Conservation (phyloP, 805 yeast genomes). For the Yarrowia sp. region DNA sequence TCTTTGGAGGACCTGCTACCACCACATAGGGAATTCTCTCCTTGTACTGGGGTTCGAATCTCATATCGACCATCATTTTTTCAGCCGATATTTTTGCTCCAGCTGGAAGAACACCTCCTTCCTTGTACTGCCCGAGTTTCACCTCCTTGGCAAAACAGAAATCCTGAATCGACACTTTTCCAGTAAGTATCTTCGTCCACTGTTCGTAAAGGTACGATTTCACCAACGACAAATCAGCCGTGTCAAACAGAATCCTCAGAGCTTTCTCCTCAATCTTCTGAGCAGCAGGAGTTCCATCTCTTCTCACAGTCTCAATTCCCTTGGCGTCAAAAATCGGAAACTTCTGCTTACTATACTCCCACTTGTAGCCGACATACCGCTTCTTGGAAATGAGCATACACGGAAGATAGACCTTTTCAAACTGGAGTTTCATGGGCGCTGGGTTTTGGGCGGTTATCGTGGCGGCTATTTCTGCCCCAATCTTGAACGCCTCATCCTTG, state of each 20-base stretch:
- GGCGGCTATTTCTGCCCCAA: constrained; percentile 75
- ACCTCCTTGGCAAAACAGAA: constrained; percentile 94
- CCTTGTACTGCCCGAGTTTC: constrained; percentile 80
- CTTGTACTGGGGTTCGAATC: constrained; percentile 83
- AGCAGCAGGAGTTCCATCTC: constrained; percentile 95
- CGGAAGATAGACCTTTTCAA: constrained; percentile 93
- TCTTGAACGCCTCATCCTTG: constrained; percentile 73
- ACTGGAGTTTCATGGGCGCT: constrained; percentile 79
- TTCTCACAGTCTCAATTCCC: constrained; percentile 91
- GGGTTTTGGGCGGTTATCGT: constrained; percentile 72
- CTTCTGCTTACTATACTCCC: constrained; percentile 62
- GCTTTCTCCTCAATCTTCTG: constrained; percentile 79
- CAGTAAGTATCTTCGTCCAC: constrained; percentile 69
- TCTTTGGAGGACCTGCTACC: constrained; percentile 61
- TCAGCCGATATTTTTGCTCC: constrained; percentile 85
- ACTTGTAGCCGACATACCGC: constrained; percentile 87
- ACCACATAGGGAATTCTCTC: constrained; percentile 92
- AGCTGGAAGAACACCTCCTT: constrained; percentile 77
- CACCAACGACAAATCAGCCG: constrained; percentile 72
- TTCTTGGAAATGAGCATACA: constrained; percentile 83
- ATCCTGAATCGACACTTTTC: constrained; percentile 73
- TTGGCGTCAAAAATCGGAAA: constrained; percentile 87
- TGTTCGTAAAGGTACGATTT: constrained; percentile 69
- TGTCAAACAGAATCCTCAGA: constrained; percentile 71
- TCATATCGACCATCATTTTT: constrained; percentile 65